phyloP scores from a whole-genome alignment of 495 filamentous ascomycete species.

The Neurospora pannonica region DNA sequence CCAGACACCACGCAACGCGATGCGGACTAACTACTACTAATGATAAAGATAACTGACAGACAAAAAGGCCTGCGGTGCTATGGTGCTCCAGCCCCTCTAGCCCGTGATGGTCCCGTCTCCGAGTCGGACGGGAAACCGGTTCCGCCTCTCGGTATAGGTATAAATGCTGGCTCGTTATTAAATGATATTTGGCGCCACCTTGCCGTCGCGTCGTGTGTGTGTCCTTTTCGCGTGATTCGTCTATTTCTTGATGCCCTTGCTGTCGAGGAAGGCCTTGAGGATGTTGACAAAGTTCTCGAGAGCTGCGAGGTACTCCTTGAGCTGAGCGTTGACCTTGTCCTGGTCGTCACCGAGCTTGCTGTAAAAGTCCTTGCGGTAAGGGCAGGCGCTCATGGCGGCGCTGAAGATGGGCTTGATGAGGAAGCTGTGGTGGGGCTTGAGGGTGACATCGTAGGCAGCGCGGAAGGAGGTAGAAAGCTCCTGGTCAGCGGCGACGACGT shows the following conservation, averaged over 20 bases:
- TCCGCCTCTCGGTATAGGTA: neutral
- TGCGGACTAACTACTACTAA: neutral
- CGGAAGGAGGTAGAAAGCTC: constrained; percentile 86
- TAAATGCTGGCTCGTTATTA: neutral
- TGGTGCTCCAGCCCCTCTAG: neutral
- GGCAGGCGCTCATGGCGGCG: constrained; percentile 83
- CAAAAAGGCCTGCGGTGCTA: neutral
- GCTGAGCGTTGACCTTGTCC: constrained; percentile 46
- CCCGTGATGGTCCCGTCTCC: neutral
- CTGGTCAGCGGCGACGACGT: constrained; percentile 51
- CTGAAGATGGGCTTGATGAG: constrained; percentile 81
- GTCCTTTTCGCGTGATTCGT: constrained; percentile 24
- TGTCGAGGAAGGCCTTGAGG: constrained; percentile 61
- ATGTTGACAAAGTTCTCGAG: constrained; percentile 67
- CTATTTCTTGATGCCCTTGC: constrained; percentile 65
- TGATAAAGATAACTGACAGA: neutral
- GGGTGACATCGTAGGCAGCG: constrained; percentile 68
- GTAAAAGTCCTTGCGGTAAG: constrained; percentile 88
- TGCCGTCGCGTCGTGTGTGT: neutral
- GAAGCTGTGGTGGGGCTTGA: constrained; percentile 85
- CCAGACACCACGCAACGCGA: neutral
- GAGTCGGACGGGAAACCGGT: neutral
- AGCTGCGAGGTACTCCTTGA: constrained; percentile 61
- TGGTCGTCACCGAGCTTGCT: constrained; percentile 65
- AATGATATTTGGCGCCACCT: neutral